Base-by-base conservation (phyloP, 1,139 yeast genomes). In the Hansenula anomala region DNA sequence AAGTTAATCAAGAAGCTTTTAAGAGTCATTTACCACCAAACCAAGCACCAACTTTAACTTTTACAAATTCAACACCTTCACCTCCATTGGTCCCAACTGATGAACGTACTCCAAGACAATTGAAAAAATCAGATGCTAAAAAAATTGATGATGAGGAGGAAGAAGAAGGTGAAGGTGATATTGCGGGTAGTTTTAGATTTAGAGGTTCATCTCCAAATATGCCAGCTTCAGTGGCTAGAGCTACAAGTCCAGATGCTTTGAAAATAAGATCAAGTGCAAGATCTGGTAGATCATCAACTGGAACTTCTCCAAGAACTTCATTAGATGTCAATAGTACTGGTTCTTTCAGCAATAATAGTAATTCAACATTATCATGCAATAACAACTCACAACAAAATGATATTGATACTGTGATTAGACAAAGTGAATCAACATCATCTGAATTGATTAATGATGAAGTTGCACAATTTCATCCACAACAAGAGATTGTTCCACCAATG, bases 161-260 rank as follows among this genome's bases (percentile, higher is more conserved):
- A 12, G 35, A 39, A 10, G 42, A 39, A 12, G 57, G 52, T 20
- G 56, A 48, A 20, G 57, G 51, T 31, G 69, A 64, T 45, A 51
- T 63, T 42, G 60, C 66, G 26, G 49, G 62, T 39, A 48, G 45
- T 9, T 60, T 64, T 43, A 44, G 51, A 32, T 65, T 65, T 38
- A 54, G 51, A 28, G 65, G 63, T 5, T 38, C 41, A 6, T 53
- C 60, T n/a, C 58, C 63, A 8, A 52, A 58, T 38, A 50, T 65
- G 46, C 68, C 69, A 10, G 51, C 53, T 13, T 48, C 63, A 6
- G 54, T 63, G 1, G 41, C 57, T 30, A 56, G 58, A 40, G 55
- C 65, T 1, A 51, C 58, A 9, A 51, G 56, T 24, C 60, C 62
- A 4, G 44, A 37, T 23, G 43, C 47, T 11, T 52, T 49, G 28